phyloP scores from a whole-genome alignment of 116 monocot genomes.

The Thalassia testudinum region DNA sequence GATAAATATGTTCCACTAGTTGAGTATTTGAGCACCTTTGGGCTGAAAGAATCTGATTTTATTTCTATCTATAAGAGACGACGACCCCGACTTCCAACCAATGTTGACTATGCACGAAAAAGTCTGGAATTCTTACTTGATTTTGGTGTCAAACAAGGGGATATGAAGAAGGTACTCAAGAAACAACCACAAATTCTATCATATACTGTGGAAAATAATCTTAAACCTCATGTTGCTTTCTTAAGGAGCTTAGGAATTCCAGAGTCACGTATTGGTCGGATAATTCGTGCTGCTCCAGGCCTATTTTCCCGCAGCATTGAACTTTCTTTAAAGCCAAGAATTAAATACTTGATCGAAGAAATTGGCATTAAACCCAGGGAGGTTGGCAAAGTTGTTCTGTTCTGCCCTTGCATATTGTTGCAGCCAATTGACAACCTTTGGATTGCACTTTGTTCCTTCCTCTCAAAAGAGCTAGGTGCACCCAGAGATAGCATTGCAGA shows the following conservation, averaged over 20 bases:
- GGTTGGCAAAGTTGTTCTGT: constrained; percentile 78
- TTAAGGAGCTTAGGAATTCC: constrained; percentile 59
- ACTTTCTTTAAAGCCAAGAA: constrained; percentile 67
- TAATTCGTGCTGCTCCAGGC: constrained; percentile 72
- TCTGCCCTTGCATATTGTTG: constrained; percentile 86
- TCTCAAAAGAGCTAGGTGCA: constrained; percentile 85
- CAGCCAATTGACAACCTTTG: constrained; percentile 71
- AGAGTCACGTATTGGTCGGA: constrained; percentile 59
- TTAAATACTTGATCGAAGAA: constrained; percentile 87
- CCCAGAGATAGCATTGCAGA: constrained; percentile 74
- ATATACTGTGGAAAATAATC: constrained; percentile 75
- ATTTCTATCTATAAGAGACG: constrained; percentile 75
- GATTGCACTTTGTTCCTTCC: constrained; percentile 54
- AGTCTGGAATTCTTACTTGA: constrained; percentile 66
- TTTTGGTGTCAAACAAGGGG: constrained; percentile 58
- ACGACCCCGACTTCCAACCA: constrained; percentile 74
- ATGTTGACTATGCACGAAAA: constrained; percentile 55
- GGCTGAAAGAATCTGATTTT: constrained; percentile 75
- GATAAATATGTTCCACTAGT: constrained; percentile 80
- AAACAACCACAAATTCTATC: constrained; percentile 91
- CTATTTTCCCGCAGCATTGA: constrained; percentile 92
- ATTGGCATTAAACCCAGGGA: constrained; percentile 62
- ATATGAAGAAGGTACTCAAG: constrained; percentile 70
- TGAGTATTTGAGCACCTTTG: constrained; percentile 72
- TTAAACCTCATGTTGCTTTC: constrained; percentile 75